phyloP scores from a whole-genome alignment of 108 stramenopile genomes.

The Skeletonema costatum region DNA sequence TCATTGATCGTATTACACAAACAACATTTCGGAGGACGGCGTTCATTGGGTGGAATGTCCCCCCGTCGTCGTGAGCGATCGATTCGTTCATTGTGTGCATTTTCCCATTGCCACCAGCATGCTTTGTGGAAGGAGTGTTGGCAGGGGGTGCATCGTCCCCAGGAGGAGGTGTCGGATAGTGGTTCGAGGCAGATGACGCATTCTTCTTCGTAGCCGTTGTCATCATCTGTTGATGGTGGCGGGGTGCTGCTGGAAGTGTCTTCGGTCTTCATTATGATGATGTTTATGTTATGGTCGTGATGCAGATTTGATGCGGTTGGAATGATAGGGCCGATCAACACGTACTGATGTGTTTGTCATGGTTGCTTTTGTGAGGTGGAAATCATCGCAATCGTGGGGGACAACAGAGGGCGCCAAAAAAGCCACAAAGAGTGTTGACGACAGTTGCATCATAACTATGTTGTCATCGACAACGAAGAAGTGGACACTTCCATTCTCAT shows the following conservation, averaged over 20 bases:
- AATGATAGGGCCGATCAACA: no score
- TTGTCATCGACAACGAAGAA: no score
- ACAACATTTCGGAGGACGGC: conserved; percentile 29
- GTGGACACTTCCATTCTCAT: no score
- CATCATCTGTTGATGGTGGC: not conserved
- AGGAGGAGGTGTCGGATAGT: conserved; percentile 10
- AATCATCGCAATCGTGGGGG: no score
- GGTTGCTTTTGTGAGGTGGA: no score
- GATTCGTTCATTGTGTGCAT: conserved; percentile 24
- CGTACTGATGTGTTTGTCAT: no score
- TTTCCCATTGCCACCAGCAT: conserved; percentile 53
- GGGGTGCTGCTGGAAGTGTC: not conserved
- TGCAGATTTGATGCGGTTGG: not conserved
- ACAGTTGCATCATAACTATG: no score
- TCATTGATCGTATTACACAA: conserved; percentile 38
- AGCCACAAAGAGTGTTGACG: no score
- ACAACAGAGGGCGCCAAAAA: no score
- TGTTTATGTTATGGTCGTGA: not conserved
- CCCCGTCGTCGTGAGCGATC: not conserved
- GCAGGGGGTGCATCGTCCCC: conserved; percentile 44
- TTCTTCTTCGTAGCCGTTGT: conserved; percentile 30
- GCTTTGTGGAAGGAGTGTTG: conserved; percentile 41
- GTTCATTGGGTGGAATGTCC: not conserved
- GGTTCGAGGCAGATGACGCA: conserved; percentile 48
- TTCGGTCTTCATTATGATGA: not conserved